Evolutionary conservation across 163 green algal species (phyloP).

Genomic region (Coccomyxa subellipsoidea): DNA sequence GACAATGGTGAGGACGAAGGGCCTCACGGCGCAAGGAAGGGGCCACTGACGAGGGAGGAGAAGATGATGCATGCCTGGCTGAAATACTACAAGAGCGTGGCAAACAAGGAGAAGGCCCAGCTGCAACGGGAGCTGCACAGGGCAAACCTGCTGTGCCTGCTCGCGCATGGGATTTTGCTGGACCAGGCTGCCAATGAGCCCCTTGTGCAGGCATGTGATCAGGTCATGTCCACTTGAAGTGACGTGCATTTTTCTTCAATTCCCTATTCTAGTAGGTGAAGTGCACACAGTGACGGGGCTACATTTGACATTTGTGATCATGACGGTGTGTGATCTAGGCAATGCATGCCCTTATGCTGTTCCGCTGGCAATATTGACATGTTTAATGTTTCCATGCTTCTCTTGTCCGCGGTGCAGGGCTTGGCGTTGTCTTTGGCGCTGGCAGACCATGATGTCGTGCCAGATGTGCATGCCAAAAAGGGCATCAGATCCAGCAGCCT

Average conservation of each 20-base stretch:
- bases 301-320: background rate
- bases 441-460: constrained; percentile 15
- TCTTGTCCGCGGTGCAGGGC: too few species aligned
- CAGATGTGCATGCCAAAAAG: constrained; percentile 9
- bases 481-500: constrained; percentile 18
- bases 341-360: constrained; percentile 5
- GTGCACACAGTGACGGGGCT: background rate
- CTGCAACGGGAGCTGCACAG: constrained; percentile 46
- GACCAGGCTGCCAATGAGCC: constrained; percentile 46
- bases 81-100: background rate
- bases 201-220: constrained; percentile 47
- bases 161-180: constrained; percentile 40
- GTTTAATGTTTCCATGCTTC: too few species aligned
- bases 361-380: too few species aligned
- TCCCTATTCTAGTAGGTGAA: background rate
- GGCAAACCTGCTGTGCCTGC: constrained; percentile 61
- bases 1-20: background rate
- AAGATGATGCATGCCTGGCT: background rate
- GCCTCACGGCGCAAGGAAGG: background rate
- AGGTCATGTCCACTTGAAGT: background rate
- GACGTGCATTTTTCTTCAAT: background rate
- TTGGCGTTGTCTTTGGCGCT: constrained; percentile 47
- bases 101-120: constrained; percentile 22
- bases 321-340: background rate
- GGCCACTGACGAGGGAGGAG: background rate